Evolutionary conservation across 495 filamentous ascomycete species (phyloP).

Genomic region (Endocarpon pusillum): DNA sequence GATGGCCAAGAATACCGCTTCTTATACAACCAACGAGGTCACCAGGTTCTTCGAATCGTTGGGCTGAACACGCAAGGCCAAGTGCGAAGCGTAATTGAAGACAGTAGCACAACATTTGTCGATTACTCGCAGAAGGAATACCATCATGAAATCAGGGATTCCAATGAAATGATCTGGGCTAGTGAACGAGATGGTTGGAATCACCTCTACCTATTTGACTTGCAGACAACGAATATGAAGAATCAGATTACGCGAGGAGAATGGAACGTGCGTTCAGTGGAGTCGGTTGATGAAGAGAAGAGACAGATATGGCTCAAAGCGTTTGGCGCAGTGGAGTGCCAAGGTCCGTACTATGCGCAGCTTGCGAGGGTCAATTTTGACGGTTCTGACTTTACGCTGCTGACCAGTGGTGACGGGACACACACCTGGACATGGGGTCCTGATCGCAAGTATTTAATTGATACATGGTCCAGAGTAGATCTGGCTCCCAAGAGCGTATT

Average conservation of each 20-base stretch:
- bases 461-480: slow-evolving; percentile 11
- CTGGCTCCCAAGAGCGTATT: slow-evolving; percentile 6
- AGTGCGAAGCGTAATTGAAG: slow-evolving; percentile 9
- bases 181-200: slow-evolving; percentile 14
- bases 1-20: slow-evolving; percentile 10
- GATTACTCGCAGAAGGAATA: slow-evolving; percentile 9
- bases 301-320: slow-evolving; percentile 9
- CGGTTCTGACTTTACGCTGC: slow-evolving; percentile 9
- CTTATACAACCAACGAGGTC: slow-evolving; percentile 10
- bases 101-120: slow-evolving; percentile 11
- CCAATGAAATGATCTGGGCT: slow-evolving; percentile 10
- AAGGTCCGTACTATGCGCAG: slow-evolving; percentile 13
- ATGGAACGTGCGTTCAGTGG: slow-evolving; percentile 8
- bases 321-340: slow-evolving; percentile 6
- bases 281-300: slow-evolving; percentile 8
- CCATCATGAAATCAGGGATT: slow-evolving; percentile 3
- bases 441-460: slow-evolving; percentile 7
- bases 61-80: slow-evolving; percentile 7
- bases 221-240: slow-evolving; percentile 7
- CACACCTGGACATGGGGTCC: slow-evolving; percentile 10
- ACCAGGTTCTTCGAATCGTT: slow-evolving; percentile 8
- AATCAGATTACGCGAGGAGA: slow-evolving; percentile 11
- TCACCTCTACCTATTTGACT: slow-evolving; percentile 12
- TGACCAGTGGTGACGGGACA: slow-evolving; percentile 10
- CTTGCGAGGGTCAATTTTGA: slow-evolving; percentile 11